Evolutionary conservation across 2,329 filamentous ascomycete species (phyloP).

Genomic region (Ophiocordyceps sinensis): DNA sequence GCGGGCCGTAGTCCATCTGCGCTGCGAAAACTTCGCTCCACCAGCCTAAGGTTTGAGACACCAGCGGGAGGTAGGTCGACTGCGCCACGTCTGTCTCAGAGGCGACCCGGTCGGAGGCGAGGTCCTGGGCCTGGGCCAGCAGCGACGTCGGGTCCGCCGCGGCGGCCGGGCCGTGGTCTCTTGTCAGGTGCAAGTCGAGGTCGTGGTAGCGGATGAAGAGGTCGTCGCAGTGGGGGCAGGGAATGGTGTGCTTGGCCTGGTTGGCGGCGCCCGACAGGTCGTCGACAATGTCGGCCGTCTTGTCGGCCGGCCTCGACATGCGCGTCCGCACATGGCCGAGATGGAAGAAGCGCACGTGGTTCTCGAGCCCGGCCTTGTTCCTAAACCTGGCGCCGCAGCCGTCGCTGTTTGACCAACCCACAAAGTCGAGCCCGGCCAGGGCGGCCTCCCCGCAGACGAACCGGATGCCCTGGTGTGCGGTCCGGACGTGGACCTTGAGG

Average conservation of each 20-base stretch:
- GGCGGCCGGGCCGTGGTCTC: constrained; percentile 9
- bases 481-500: constrained; percentile 63
- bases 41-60: too few relatives aligned
- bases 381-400: constrained; percentile 66
- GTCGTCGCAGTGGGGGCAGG: constrained; percentile 30
- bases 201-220: constrained; percentile 37
- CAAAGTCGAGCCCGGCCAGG: constrained; percentile 40
- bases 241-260: constrained; percentile 25
- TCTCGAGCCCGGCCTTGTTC: constrained; percentile 65
- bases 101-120: constrained; percentile 4
- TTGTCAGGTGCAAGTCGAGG: constrained; percentile 29
- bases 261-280: constrained; percentile 26
- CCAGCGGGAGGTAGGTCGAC: constrained; percentile 12
- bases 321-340: constrained; percentile 40
- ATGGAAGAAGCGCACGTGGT: constrained; percentile 75
- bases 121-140: constrained; percentile 6
- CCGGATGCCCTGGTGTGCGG: constrained; percentile 59
- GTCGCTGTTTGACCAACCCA: constrained; percentile 47
- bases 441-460: constrained; percentile 68
- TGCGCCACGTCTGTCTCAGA: constrained; percentile 8
- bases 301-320: constrained; percentile 8
- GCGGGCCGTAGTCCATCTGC: constrained; percentile 15
- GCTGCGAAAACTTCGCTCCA: too few relatives aligned
- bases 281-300: constrained; percentile 20
- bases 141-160: constrained; percentile 9